Evolutionary conservation across 2,329 filamentous ascomycete species (phyloP).

Genomic region (Graphium sp.): DNA sequence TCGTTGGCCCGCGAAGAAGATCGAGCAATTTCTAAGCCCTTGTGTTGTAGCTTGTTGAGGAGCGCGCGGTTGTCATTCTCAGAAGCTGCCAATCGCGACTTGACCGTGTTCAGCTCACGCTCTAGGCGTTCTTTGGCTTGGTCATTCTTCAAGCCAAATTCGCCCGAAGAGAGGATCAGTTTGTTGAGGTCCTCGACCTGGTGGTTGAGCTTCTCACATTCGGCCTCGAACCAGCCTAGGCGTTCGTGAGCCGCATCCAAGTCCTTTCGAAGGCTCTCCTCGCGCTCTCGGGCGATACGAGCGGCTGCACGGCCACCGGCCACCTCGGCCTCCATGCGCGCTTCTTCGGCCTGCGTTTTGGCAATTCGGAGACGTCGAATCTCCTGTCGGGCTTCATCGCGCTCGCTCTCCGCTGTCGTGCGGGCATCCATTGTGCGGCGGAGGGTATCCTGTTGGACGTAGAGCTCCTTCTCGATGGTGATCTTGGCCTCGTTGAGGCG

Average conservation of each 20-base stretch:
- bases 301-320: conserved; percentile 67
- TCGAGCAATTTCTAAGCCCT: conserved; percentile 87
- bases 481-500: conserved; percentile 87
- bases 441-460: conserved; percentile 83
- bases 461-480: conserved; percentile 94
- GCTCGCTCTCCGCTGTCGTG: conserved; percentile 64
- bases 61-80: conserved; percentile 92
- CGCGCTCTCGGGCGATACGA: conserved; percentile 62
- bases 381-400: conserved; percentile 77
- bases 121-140: conserved; percentile 89
- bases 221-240: conserved; percentile 62
- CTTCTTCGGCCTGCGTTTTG: conserved; percentile 73
- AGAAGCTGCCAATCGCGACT: conserved; percentile 74
- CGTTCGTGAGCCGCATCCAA: conserved; percentile 64
- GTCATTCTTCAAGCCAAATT: conserved; percentile 78
- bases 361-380: conserved; percentile 68
- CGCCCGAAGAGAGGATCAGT: conserved; percentile 74
- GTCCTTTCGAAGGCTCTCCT: conserved; percentile 61
- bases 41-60: conserved; percentile 95
- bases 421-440: conserved; percentile 73
- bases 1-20: conserved; percentile 77
- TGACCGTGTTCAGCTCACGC: conserved; percentile 77
- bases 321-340: conserved; percentile 66
- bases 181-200: conserved; percentile 78
- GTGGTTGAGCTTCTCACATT: conserved; percentile 57